Base-by-base conservation (phyloP, 495 filamentous ascomycete species). In the Neurospora sublineolata region DNA sequence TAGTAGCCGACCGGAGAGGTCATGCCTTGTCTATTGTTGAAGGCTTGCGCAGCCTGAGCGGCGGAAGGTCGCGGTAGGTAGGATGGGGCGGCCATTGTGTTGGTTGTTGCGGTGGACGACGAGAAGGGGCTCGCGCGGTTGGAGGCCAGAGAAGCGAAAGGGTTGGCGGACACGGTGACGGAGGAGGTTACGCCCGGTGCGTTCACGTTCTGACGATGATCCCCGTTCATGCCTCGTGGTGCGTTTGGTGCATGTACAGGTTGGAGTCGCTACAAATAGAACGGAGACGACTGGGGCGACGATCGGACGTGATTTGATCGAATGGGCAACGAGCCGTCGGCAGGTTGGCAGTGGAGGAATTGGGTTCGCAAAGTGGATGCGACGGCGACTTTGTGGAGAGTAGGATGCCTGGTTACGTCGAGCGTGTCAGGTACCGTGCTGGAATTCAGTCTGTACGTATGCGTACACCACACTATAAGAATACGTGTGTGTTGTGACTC, bases 161-260 rank as follows among this genome's bases (percentile, higher is more conserved):
- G 68, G 64, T 72, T 68, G 46, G 46, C 46, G 72, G 77, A 79
- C 40, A 70, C 71, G 58, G 79, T 71, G 73, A 79, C 78, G 76
- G 77, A 79, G 64, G 79, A 73, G 44, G 77, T 72, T 74, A 78
- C 77, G 78, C 77, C 74, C 42, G 73, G 71, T 67, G 77, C 74
- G 74, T 77, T 81, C 69, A 58, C 46, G 46, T 58, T 58, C 46
- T 58, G 46, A 58, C 46, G 46, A 58, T 76, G 77, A 68, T 82
- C 79, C 79, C 77, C 80, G 79, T 81, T 83, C 81, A 84, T 83
- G 76, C 78, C 80, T 80, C 73, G 79, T 73, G 77, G 80, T 80
- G 79, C 80, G 82, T 81, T 74, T 64, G 72, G 75, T 72, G 71
- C 75, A 75, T 70, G 69, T 70, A 58, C 46, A 58, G 46, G 46